Conservation (phyloP, 2,329 filamentous ascomycete species). For the Ophiobolus disseminans region DNA sequence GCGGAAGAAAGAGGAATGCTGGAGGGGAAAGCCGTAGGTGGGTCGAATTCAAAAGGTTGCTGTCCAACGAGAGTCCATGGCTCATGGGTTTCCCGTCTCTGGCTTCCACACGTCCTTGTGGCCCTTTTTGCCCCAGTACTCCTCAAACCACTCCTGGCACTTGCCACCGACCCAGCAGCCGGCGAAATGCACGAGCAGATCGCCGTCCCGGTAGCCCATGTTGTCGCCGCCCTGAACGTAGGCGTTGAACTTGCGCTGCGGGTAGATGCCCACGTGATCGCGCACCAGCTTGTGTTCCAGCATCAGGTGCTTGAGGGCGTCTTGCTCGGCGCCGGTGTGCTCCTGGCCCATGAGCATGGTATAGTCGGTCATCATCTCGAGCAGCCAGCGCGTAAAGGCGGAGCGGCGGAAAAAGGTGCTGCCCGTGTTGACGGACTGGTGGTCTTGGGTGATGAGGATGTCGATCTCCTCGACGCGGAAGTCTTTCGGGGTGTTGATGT, state of each 20-base stretch:
- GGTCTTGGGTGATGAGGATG: slow-evolving; percentile 51
- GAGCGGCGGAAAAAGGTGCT: slow-evolving; percentile 50
- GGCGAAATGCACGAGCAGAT: slow-evolving; percentile 51
- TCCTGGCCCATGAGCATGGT: slow-evolving; percentile 45
- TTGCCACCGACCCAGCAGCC: slow-evolving; percentile 49
- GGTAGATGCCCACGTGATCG: slow-evolving; percentile 48
- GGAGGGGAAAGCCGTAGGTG: no score
- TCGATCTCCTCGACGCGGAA: slow-evolving; percentile 46
- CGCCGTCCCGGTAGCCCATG: slow-evolving; percentile 50
- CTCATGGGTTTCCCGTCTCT: background rate
- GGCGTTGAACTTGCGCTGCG: slow-evolving; percentile 48
- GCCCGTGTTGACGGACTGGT: slow-evolving; percentile 51
- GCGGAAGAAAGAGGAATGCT: no score
- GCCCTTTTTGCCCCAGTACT: slow-evolving; percentile 45
- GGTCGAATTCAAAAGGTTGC: no score
- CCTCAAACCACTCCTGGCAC: slow-evolving; percentile 45
- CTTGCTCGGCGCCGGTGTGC: slow-evolving; percentile 46
- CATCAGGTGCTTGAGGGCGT: slow-evolving; percentile 45
- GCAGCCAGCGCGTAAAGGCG: slow-evolving; percentile 45
- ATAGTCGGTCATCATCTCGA: slow-evolving; percentile 51
- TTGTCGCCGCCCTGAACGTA: slow-evolving; percentile 45
- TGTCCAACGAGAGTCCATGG: no score
- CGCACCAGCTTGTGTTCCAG: slow-evolving; percentile 46
- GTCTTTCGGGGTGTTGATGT: slow-evolving; percentile 35
- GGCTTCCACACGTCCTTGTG: slow-evolving; percentile 33